Percentiles rank a stretch among this genome's conserved stretches.
Evolutionary conservation across 2,329 filamentous ascomycete genomes (phyloP).

Genomic region (Diaporthe vexans): DNA sequence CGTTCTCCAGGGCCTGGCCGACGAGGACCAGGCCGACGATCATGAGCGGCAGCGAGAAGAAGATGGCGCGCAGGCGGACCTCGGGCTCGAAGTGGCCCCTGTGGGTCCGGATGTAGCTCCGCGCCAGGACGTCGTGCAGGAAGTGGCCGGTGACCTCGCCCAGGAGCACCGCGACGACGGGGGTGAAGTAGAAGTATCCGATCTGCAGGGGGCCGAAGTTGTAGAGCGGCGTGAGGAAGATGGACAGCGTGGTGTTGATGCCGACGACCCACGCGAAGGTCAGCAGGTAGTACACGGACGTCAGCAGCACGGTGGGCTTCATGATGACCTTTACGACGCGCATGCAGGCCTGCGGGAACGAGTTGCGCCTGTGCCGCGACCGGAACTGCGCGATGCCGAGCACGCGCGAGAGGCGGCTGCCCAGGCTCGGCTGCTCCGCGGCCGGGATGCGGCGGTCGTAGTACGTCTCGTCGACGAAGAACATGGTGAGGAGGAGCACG

Average conservation of each 20-base stretch:
- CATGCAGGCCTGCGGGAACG: conserved; percentile 55
- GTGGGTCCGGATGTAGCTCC: conserved; percentile 59
- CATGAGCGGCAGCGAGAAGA: conserved; percentile 63
- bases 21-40: conserved; percentile 64
- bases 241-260: conserved; percentile 69
- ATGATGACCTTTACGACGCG: conserved; percentile 55
- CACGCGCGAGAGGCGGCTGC: conserved; percentile 48
- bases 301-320: conserved; percentile 56
- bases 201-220: conserved; percentile 64
- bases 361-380: conserved; percentile 55
- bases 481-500: conserved; percentile 54
- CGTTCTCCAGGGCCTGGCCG: conserved; percentile 63
- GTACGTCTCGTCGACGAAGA: conserved; percentile 64
- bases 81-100: conserved; percentile 70
- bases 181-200: conserved; percentile 71
- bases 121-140: conserved; percentile 66
- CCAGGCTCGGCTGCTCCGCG: conserved; percentile 52
- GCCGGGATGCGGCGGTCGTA: conserved; percentile 59
- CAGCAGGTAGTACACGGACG: conserved; percentile 53
- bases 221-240: conserved; percentile 65
- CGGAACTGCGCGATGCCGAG: conserved; percentile 53
- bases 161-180: conserved; percentile 66
- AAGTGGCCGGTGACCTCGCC: conserved; percentile 69
- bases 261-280: conserved; percentile 67
- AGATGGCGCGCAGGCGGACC: conserved; percentile 63